Conservation (phyloP, 2,329 filamentous ascomycete species). For the Chaetomium sp. region DNA sequence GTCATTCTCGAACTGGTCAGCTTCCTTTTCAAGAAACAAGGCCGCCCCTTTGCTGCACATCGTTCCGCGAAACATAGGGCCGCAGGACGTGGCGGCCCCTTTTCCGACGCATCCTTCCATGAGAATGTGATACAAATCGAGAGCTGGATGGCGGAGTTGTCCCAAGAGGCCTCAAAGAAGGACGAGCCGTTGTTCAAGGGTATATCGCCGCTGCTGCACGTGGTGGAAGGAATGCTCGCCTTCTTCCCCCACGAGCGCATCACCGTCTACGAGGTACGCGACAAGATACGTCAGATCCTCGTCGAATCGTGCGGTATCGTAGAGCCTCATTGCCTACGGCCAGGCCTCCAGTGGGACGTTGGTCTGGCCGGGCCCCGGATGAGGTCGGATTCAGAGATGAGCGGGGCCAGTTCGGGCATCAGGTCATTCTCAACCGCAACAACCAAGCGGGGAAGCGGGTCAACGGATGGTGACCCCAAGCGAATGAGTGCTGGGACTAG, state of each 20-base stretch:
- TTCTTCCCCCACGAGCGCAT: constrained; percentile 47
- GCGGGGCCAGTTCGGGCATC: constrained; percentile 16
- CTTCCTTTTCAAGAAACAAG: constrained; percentile 61
- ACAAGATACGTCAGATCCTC: constrained; percentile 46
- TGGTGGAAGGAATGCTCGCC: constrained; percentile 50
- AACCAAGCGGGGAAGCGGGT: constrained; percentile 26
- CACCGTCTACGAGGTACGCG: constrained; percentile 45
- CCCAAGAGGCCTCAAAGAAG: constrained; percentile 51
- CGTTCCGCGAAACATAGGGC: constrained; percentile 59
- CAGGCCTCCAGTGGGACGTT: constrained; percentile 32
- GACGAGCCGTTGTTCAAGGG: constrained; percentile 44
- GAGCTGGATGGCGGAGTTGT: constrained; percentile 58
- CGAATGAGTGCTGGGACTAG: constrained; percentile 12
- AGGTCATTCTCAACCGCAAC: constrained; percentile 25
- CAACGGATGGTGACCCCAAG: constrained; percentile 24
- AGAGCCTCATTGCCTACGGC: constrained; percentile 50
- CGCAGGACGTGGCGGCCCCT: constrained; percentile 50
- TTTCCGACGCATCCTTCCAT: constrained; percentile 66
- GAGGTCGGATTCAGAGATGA: constrained; percentile 14
- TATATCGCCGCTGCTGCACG: constrained; percentile 45
- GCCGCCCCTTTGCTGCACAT: constrained; percentile 59
- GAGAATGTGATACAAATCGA: constrained; percentile 62
- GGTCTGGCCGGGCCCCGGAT: constrained; percentile 21
- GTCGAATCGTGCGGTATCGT: constrained; percentile 40
- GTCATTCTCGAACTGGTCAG: constrained; percentile 66